Evolutionary conservation across 1,284 basidiomycete species (phyloP).

Genomic region (Sporisorium exsertum): DNA sequence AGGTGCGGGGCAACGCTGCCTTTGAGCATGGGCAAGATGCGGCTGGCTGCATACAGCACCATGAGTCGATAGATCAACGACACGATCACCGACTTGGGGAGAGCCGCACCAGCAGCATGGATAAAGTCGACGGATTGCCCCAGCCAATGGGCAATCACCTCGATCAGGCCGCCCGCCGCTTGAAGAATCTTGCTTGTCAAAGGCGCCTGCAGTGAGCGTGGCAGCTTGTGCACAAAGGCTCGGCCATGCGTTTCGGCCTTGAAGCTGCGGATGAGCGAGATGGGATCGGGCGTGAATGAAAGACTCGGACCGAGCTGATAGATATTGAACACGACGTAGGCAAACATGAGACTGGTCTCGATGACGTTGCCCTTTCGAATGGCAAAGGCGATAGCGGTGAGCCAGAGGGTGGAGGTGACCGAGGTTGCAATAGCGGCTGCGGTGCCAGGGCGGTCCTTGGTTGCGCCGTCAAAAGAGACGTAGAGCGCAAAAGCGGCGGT

Average conservation of each 20-base stretch:
- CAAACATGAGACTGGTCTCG: constrained; percentile 66
- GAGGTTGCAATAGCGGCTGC: constrained; percentile 64
- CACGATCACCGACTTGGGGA: constrained; percentile 66
- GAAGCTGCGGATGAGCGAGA: constrained; percentile 66
- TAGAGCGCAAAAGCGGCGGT: constrained; percentile 60
- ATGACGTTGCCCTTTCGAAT: constrained; percentile 67
- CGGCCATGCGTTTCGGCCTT: constrained; percentile 50
- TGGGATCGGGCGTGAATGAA: constrained; percentile 62
- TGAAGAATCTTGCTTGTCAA: constrained; percentile 45
- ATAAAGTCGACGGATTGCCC: constrained; percentile 59
- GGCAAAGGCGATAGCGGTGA: constrained; percentile 67
- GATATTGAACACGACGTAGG: constrained; percentile 68
- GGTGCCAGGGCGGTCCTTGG: constrained; percentile 56
- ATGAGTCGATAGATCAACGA: constrained; percentile 64
- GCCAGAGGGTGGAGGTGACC: constrained; percentile 62
- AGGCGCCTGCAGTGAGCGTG: constrained; percentile 24
- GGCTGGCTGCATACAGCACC: constrained; percentile 65
- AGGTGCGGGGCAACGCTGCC: constrained; percentile 29
- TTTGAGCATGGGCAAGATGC: constrained; percentile 62
- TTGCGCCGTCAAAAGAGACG: constrained; percentile 63
- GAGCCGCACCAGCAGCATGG: constrained; percentile 54
- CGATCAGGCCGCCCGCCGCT: constrained; percentile 38
- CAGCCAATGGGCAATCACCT: constrained; percentile 57
- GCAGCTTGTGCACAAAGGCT: constrained; percentile 37
- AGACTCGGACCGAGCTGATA: constrained; percentile 62